Conservation (phyloP, 2,329 filamentous ascomycete genomes). For the Aspergillus fijiensis region DNA sequence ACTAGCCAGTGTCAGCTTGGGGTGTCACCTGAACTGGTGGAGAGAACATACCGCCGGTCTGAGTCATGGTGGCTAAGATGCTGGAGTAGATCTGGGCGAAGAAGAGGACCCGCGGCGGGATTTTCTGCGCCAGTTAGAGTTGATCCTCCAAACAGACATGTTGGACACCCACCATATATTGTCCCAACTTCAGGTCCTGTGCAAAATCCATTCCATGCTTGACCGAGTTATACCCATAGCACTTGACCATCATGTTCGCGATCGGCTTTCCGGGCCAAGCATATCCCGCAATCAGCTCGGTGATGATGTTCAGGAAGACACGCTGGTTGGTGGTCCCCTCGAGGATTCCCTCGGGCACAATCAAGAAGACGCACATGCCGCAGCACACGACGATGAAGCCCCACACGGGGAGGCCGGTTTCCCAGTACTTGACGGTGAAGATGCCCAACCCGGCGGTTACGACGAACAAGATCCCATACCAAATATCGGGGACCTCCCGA, state of each 20-base stretch:
- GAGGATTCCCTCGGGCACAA: constrained; percentile 43
- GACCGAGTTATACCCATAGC: constrained; percentile 36
- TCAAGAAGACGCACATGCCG: constrained; percentile 39
- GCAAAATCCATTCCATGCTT: constrained; percentile 36
- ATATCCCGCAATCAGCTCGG: constrained; percentile 35
- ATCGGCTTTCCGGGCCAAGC: constrained; percentile 36
- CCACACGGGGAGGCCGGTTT: constrained; percentile 42
- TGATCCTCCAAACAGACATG: too few relatives aligned
- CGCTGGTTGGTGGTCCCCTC: constrained; percentile 32
- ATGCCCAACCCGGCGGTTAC: constrained; percentile 37
- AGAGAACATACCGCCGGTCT: constrained; percentile 30
- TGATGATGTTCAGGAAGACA: constrained; percentile 35
- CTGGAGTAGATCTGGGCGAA: constrained; percentile 36
- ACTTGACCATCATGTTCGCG: constrained; percentile 38
- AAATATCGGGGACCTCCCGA: constrained; percentile 63
- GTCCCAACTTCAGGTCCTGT: constrained; percentile 33
- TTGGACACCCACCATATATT: constrained; percentile 27
- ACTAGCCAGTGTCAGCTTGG: constrained; percentile 16
- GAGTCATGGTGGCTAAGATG: constrained; percentile 32
- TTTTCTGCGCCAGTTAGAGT: constrained; percentile 17
- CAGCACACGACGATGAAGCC: constrained; percentile 41
- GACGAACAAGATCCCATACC: constrained; percentile 49
- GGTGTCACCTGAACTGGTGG: neutral
- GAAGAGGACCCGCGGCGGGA: constrained; percentile 35
- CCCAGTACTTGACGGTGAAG: constrained; percentile 31